Evolutionary conservation across 768 basidiomycete genomes (phyloP), one percentile per base, ranked within the genome.

Genomic region (Artomyces pyxidatus): DNA sequence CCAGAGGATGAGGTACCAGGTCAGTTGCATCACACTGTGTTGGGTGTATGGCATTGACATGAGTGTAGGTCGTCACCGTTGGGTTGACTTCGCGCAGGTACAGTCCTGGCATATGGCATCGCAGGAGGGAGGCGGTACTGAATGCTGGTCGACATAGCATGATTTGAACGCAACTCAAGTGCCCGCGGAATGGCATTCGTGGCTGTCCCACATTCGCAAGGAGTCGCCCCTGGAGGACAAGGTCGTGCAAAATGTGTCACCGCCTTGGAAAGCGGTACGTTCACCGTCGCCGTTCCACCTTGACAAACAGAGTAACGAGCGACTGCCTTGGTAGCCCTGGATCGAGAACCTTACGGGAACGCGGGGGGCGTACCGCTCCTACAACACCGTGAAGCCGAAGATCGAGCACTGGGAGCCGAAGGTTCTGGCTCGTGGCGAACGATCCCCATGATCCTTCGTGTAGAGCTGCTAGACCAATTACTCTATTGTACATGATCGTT

Each of bases 111-210:
- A n/a, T n/a, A n/a, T n/a, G n/a, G n/a, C n/a, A n/a, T n/a, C n/a
- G n/a, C n/a, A n/a, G n/a, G n/a, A n/a, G n/a, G n/a, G n/a, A n/a
- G n/a, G n/a, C n/a, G n/a, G n/a, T n/a, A n/a, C n/a, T n/a, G n/a
- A n/a, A 29, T 28, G 3, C 40, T 14, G 14, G 42, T 51, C 52
- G 37, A 32, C 45, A 12, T 49, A 89, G 80, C 88, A 93, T 61
- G 80, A 92, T 53, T 83, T 75, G 68, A 86, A 97, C 60, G 90
- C 88, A n/a, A 77, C 89, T 0, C 95, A 99, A 71, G 83, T 96
- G 29, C 88, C 92, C 14, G 79, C 94, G 0, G 93, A 95, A 68
- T 97, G 95, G 95, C 95, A 96, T 70, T 82, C 93, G 4, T 98
- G 94, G 94, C 68, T 97, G 30, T 75, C 77, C 9, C 92, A 96